Base-by-base conservation (phyloP, 2,329 filamentous ascomycete species). In the Fusarium miscanthi region DNA sequence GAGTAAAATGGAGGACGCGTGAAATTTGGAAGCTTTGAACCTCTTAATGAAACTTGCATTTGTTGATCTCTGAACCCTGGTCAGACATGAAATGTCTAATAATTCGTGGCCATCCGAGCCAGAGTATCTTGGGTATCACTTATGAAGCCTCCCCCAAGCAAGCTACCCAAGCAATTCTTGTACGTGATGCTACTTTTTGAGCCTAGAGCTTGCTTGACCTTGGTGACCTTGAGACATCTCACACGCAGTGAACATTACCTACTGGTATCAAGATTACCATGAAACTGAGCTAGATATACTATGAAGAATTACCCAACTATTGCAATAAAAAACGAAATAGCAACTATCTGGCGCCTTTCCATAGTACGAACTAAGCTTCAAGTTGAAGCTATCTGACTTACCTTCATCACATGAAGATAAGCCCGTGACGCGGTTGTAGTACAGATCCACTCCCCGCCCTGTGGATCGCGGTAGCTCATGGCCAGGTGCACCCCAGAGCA, bases 401-500 rank as follows among this genome's bases (percentile, higher is more conserved):
- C 25, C 13, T 30, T 38, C 37, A 64, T 73, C 70, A 73, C 70
- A 73, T 73, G 70, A 51, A 59, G 33, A 70, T 35, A 69, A 59
- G 56, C 70, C 62, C 58, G 70, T 73, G 70, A 71, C 49, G 66
- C 54, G 45, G 37, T 60, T 4, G 45, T 49, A 35, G 61, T 69
- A 57, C 45, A 58, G 64, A 62, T 70, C 70, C 70, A 73, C 66
- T 66, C 70, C 70, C 62, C 62, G 43, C 70, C 48, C 48, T 57
- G 61, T 67, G 62, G 70, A 73, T 63, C 70, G 62, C 66, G 45
- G 64, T 46, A 70, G 69, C 54, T 72, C 49, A 69, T 70, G 66
- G 70, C 70, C 70, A 73, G 66, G 70, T 71, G 66, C 65, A 72
- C 70, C 61, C 59, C 61, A n/a, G 33, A 40, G 49, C 48, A 73